Conservation (phyloP, 495 filamentous ascomycete species). For the Oleoguttula mirabilis region DNA sequence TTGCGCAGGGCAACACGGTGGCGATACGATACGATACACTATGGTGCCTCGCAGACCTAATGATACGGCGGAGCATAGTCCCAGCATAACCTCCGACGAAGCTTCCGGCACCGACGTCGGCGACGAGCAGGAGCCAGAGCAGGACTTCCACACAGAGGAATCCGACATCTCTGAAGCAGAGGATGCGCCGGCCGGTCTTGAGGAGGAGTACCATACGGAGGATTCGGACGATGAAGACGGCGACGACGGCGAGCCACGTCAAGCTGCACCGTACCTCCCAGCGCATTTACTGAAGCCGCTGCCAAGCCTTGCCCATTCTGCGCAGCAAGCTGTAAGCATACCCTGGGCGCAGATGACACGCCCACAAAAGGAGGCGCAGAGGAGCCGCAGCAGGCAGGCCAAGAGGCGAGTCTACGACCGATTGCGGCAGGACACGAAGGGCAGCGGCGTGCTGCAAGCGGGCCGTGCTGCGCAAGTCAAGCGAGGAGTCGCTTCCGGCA, state of each 20-base stretch:
- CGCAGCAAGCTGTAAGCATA: neutral
- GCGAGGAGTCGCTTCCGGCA: constrained; percentile 1
- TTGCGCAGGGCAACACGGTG: no score
- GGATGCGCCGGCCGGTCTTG: neutral
- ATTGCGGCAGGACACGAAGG: constrained; percentile 2
- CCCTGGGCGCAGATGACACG: constrained; percentile 1
- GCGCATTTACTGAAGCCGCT: constrained; percentile 8
- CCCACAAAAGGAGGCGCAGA: constrained; percentile 5
- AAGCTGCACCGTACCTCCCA: constrained; percentile 5
- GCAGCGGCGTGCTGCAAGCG: constrained; percentile 13
- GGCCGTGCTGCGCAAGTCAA: constrained; percentile 15
- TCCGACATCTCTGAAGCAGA: neutral
- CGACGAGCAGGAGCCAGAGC: neutral
- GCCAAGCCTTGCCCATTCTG: neutral
- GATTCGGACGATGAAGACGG: neutral
- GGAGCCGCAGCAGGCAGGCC: constrained; percentile 3
- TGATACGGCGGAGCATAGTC: no score
- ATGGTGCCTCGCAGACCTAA: no score
- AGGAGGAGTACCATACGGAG: constrained; percentile 5
- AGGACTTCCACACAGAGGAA: neutral
- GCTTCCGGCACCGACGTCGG: no score
- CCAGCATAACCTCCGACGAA: no score
- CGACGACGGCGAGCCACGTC: neutral
- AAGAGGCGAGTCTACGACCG: constrained; percentile 8
- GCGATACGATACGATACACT: no score